A percentile compares a stretch with the other conserved stretches of the same genome.
phyloP scores from a whole-genome alignment of 1,139 yeast species.

The Kodamaea alishanica region DNA sequence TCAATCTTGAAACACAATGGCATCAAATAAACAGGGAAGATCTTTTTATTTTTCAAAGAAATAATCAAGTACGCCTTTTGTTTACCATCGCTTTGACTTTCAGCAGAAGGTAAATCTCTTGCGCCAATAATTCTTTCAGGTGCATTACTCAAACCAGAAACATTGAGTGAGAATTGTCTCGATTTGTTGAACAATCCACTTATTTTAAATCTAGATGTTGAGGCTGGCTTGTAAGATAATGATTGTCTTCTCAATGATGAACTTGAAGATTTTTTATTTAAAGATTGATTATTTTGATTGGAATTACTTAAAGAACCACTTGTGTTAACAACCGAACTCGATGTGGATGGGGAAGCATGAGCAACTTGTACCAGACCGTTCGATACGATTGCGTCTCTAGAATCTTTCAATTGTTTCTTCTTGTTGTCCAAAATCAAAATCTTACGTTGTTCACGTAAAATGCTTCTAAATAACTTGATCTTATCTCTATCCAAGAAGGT shows the following conservation, averaged over 20 bases:
- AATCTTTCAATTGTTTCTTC: slow-evolving; percentile 28
- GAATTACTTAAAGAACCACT: not conserved
- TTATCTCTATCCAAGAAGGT: slow-evolving; percentile 28
- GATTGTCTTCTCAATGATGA: slow-evolving; percentile 41
- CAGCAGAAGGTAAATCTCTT: slow-evolving; percentile 58
- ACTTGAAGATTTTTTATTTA: slow-evolving; percentile 32
- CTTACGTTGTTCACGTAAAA: slow-evolving; percentile 35
- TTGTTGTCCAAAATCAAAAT: slow-evolving; percentile 34
- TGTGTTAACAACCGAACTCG: slow-evolving; percentile 2
- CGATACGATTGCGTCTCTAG: slow-evolving; percentile 9
- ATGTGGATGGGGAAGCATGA: not conserved
- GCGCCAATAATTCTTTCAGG: slow-evolving; percentile 53
- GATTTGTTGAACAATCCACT: slow-evolving; percentile 42
- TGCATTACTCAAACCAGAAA: slow-evolving; percentile 18
- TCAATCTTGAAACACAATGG: slow-evolving; percentile 62
- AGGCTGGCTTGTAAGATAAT: slow-evolving; percentile 35
- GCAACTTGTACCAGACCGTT: not conserved
- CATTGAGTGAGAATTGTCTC: slow-evolving; percentile 33
- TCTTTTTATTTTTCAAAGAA: slow-evolving; percentile 48
- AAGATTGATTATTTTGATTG: slow-evolving; percentile 8
- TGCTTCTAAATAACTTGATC: slow-evolving; percentile 27
- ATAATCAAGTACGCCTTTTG: slow-evolving; percentile 58
- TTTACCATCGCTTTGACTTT: slow-evolving; percentile 37
- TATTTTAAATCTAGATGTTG: slow-evolving; percentile 40
- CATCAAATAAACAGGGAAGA: slow-evolving; percentile 53